Conservation (phyloP, 2,329 filamentous ascomycete species). For the Alternaria postmessia region DNA sequence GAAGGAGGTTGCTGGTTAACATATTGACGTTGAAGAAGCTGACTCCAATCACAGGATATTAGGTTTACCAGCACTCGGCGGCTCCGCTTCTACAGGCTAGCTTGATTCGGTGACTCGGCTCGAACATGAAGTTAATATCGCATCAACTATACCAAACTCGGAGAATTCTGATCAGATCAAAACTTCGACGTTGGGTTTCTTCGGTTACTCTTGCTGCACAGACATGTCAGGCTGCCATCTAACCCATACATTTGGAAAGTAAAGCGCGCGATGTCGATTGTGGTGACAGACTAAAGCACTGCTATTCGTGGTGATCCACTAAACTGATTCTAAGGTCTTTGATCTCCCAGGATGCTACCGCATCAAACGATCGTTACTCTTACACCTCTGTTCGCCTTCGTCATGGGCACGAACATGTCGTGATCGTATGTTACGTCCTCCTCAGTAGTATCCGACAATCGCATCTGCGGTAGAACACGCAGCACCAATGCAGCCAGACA, state of each 20-base stretch:
- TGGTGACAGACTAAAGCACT: neutral
- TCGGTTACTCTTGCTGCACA: neutral
- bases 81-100: neutral
- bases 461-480: conserved; percentile 37
- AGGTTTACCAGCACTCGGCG: neutral
- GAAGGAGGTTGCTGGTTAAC: neutral
- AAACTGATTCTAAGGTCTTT: too few relatives aligned
- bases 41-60: neutral
- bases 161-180: neutral
- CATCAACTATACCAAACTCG: neutral
- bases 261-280: neutral
- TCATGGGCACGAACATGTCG: conserved; percentile 40
- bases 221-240: neutral
- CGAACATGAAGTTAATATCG: neutral
- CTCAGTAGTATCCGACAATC: conserved; percentile 28
- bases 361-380: conserved; percentile 23
- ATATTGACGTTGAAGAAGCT: neutral
- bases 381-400: conserved; percentile 33
- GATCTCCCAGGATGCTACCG: neutral
- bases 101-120: neutral
- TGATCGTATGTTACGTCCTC: conserved; percentile 35
- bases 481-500: conserved; percentile 31
- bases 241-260: neutral
- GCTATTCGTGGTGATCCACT: neutral
- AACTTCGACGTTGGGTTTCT: neutral